phyloP scores from a whole-genome alignment of 2,329 filamentous ascomycete species.

The Ascochyta lentis region DNA sequence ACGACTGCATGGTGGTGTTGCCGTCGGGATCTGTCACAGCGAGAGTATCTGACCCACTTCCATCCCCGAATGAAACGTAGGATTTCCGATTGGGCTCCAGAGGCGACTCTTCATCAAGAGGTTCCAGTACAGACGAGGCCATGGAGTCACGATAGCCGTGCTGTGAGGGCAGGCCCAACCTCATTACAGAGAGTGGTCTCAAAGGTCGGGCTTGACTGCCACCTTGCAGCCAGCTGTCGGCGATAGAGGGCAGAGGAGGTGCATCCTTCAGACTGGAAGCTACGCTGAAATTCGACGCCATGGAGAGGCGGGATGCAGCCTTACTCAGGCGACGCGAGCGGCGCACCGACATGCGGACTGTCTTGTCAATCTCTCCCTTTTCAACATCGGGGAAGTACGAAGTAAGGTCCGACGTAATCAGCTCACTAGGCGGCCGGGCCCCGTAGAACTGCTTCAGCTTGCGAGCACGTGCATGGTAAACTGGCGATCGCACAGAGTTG shows the following conservation, averaged over 20 bases:
- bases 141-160: constrained; percentile 83
- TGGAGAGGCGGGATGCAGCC: constrained; percentile 90
- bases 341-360: constrained; percentile 88
- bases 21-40: constrained; percentile 80
- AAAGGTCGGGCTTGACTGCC: constrained; percentile 57
- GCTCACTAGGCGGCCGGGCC: constrained; percentile 89
- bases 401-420: constrained; percentile 94
- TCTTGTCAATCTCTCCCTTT: constrained; percentile 92
- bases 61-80: constrained; percentile 83
- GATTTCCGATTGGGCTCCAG: constrained; percentile 90
- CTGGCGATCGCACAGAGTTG: constrained; percentile 38
- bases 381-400: constrained; percentile 98
- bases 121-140: constrained; percentile 85
- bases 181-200: constrained; percentile 66
- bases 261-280: constrained; percentile 92
- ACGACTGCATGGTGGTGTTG: constrained; percentile 73
- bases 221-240: constrained; percentile 82
- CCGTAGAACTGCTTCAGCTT: constrained; percentile 85
- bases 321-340: constrained; percentile 90
- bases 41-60: constrained; percentile 73
- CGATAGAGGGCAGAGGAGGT: constrained; percentile 93
- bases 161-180: constrained; percentile 62
- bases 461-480: constrained; percentile 53
- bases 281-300: constrained; percentile 91
- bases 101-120: constrained; percentile 87